phyloP scores from a whole-genome alignment of 805 yeast genomes.

The Candida krabiensis region DNA sequence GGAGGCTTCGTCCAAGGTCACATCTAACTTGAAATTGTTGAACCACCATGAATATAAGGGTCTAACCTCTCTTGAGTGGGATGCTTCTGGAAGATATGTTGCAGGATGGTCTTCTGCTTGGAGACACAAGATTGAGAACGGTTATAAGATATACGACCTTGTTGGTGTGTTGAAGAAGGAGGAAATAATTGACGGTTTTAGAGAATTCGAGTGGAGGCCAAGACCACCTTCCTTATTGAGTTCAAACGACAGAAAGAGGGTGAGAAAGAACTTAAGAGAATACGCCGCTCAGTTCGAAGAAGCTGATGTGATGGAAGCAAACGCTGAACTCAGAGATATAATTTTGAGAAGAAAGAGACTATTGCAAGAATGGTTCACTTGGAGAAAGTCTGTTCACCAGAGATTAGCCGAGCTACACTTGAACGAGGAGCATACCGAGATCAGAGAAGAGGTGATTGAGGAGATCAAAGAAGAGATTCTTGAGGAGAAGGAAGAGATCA shows the following conservation, averaged over 20 bases:
- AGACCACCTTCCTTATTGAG: slow-evolving; percentile 81
- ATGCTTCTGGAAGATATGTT: slow-evolving; percentile 89
- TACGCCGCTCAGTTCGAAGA: slow-evolving; percentile 93
- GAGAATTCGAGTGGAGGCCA: slow-evolving; percentile 95
- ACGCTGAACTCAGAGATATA: slow-evolving; percentile 85
- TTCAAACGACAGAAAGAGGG: slow-evolving; percentile 81
- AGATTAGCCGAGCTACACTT: slow-evolving; percentile 47
- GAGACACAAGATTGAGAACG: slow-evolving; percentile 85
- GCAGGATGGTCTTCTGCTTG: slow-evolving; percentile 86
- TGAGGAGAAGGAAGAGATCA: slow-evolving; percentile 70
- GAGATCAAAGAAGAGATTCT: slow-evolving; percentile 76
- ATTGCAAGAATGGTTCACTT: slow-evolving; percentile 82
- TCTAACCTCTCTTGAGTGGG: slow-evolving; percentile 87
- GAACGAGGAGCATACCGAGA: slow-evolving; percentile 49
- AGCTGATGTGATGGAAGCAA: slow-evolving; percentile 92
- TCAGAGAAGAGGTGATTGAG: slow-evolving; percentile 58
- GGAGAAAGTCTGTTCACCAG: slow-evolving; percentile 58
- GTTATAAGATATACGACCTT: slow-evolving; percentile 83
- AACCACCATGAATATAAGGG: slow-evolving; percentile 68
- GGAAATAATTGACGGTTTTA: slow-evolving; percentile 78
- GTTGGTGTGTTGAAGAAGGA: slow-evolving; percentile 76
- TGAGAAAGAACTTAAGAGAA: slow-evolving; percentile 84
- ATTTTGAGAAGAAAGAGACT: slow-evolving; percentile 79
- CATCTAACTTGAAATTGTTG: slow-evolving; percentile 60
- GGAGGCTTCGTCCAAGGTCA: slow-evolving; percentile 47